A percentile compares a stretch with the other conserved stretches of the same genome.
These are phyloP conservation scores for Leptodermis oblonga DNA, from an alignment of 257 asterid genomes.

Conservation along the genomic window DNA sequence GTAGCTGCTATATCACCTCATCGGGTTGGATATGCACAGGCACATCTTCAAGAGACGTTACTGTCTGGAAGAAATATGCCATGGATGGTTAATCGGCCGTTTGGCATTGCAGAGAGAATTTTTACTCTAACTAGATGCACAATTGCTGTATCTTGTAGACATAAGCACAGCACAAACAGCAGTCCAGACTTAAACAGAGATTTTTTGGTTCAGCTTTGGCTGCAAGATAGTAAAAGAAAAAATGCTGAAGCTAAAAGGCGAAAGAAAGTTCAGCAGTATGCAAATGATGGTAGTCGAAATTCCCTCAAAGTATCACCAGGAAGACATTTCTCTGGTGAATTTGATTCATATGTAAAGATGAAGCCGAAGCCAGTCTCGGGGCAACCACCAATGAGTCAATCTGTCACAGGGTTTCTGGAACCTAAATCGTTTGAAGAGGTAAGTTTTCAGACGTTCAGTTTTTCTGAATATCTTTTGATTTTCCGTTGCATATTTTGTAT, in stretches of 20 bases:
- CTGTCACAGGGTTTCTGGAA: constrained; percentile 64
- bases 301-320: constrained; percentile 28
- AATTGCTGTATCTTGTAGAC: constrained; percentile 30
- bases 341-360: constrained; percentile 29
- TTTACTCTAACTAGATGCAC: constrained; percentile 25
- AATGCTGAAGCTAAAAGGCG: constrained; percentile 28
- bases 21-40: constrained; percentile 6
- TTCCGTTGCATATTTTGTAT: constrained; percentile 10
- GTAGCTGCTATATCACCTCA: constrained; percentile 8
- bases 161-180: constrained; percentile 31
- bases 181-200: constrained; percentile 64
- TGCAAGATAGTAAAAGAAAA: constrained; percentile 48
- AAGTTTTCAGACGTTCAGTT: constrained; percentile 16
- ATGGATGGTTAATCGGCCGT: constrained; percentile 35
- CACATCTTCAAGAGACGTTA: constrained; percentile 3
- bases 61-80: constrained; percentile 22
- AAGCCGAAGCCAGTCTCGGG: constrained; percentile 53
- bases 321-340: constrained; percentile 43
- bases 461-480: background rate
- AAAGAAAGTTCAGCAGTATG: constrained; percentile 25
- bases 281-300: constrained; percentile 24
- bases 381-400: constrained; percentile 81
- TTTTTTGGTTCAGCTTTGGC: constrained; percentile 72
- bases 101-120: constrained; percentile 21
- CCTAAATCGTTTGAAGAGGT: constrained; percentile 89